A percentile compares a stretch with the other conserved stretches of the same genome.
These are phyloP conservation scores for Aspergillus fumigatus DNA, from an alignment of 2,329 filamentous ascomycete genomes.

Conservation along the genomic window DNA sequence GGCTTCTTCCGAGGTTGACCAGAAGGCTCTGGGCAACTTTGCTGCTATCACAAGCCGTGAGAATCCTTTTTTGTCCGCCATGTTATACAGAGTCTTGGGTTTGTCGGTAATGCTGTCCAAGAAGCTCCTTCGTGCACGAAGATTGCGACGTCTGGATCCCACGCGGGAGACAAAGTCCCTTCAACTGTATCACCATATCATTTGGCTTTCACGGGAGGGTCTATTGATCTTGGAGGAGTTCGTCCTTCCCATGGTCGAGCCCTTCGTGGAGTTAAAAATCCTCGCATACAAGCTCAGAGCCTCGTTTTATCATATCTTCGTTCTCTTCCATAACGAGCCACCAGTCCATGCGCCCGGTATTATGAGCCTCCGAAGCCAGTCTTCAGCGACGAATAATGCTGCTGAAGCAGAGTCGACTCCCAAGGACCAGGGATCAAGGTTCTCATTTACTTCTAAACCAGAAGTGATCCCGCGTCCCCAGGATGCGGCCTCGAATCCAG, in stretches of 20 bases:
- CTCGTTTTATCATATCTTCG: slow-evolving; percentile 94
- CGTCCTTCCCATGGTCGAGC: slow-evolving; percentile 76
- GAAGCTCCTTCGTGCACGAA: slow-evolving; percentile 76
- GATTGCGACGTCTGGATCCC: slow-evolving; percentile 74
- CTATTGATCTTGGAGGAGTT: slow-evolving; percentile 80
- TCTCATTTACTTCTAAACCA: slow-evolving; percentile 15
- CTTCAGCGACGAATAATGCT: slow-evolving; percentile 24
- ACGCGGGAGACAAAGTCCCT: slow-evolving; percentile 74
- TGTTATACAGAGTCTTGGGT: slow-evolving; percentile 86
- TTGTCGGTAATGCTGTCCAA: slow-evolving; percentile 83
- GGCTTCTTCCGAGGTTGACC: slow-evolving; percentile 95
- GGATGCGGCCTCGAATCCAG: neutral
- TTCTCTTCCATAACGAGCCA: slow-evolving; percentile 90
- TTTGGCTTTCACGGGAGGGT: slow-evolving; percentile 93
- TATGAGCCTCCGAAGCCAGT: slow-evolving; percentile 31
- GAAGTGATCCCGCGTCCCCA: slow-evolving; percentile 12
- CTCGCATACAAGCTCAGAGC: slow-evolving; percentile 87
- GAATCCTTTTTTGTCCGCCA: slow-evolving; percentile 68
- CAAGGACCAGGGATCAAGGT: slow-evolving; percentile 9
- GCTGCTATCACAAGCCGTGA: slow-evolving; percentile 73
- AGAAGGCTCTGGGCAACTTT: slow-evolving; percentile 90
- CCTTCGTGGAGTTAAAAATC: slow-evolving; percentile 78
- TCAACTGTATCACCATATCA: slow-evolving; percentile 81
- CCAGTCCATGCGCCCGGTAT: slow-evolving; percentile 61
- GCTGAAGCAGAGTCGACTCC: slow-evolving; percentile 23